Base-by-base conservation (phyloP, 2,329 filamentous ascomycete species). In the Juglanconis oblonga region DNA sequence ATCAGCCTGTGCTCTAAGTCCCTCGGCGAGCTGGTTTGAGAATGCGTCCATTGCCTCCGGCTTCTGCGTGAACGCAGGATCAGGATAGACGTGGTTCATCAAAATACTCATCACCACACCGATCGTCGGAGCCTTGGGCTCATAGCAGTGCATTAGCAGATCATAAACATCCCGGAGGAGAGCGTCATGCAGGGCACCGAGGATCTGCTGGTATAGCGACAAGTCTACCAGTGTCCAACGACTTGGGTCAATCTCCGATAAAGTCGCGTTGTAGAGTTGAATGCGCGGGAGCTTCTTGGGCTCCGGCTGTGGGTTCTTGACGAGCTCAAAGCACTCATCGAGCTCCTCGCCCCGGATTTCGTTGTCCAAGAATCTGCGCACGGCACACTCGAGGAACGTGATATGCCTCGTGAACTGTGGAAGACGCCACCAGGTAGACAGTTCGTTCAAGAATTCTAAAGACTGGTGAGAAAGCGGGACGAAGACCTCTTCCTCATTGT, bases 151-250 rank as follows among this genome's bases (percentile, higher is more conserved):
- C 77, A 94, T 88, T 73, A 97, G 84, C n/a, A 90, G 80, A 65
- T 93, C 88, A 73, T 91, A 97, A 17, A 99, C 81, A 69, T 98
- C 94, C 57, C 93, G 87, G 51, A 97, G 79, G 32, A 98, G 78
- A 9, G 88, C 86, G 67, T 97, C 92, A 68, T 98, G 87, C 44
- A 98, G 76, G 35, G 82, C 85, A 40, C 84, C 82, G 6, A 99
- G 79, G 14, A 90, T 84, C 64, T 90, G 87, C 67, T 91, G 89
- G 76, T 96, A 95, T 32, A 84, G 76, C 13, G 83, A 79, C 68
- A 84, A 84, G 72, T 93, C 90, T 59, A 86, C 79, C 10, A 90
- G 72, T 4, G 88, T 88, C 90, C 90, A 92, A 56, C 76, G 77
- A 64, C 76, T 85, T 69, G 77, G 78, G 65, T 81, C 86, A 69